A percentile compares a stretch with the other conserved stretches of the same genome.
Conservation (phyloP, 495 filamentous ascomycete genomes). For the Xylaria venustula region DNA sequence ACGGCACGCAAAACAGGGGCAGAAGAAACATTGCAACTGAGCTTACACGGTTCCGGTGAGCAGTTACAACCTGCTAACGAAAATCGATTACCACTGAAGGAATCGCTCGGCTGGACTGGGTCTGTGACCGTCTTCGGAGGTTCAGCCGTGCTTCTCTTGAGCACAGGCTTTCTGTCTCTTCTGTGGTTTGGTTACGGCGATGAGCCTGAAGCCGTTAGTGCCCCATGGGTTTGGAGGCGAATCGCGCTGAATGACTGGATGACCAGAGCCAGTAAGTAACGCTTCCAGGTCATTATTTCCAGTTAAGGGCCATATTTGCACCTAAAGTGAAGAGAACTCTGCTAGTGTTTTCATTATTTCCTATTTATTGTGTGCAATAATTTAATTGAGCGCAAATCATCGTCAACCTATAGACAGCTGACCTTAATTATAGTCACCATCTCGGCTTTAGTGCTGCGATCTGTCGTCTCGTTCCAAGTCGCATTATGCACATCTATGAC, state of each 20-base stretch:
- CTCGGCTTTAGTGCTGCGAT: not conserved
- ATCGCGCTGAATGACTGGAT: not conserved
- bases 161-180: conserved; percentile 13
- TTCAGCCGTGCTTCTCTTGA: conserved; percentile 16
- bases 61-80: not conserved
- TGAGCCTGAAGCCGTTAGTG: not conserved
- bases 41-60: not conserved
- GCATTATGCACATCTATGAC: conserved; percentile 5
- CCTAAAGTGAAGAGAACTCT: too few species aligned
- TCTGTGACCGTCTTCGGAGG: not conserved
- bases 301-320: too few species aligned
- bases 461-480: not conserved
- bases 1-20: not conserved
- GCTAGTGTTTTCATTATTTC: too few species aligned
- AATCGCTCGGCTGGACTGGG: conserved; percentile 1
- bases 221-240: not conserved
- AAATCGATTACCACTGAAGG: not conserved
- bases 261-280: not conserved
- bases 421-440: not conserved
- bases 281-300: too few species aligned
- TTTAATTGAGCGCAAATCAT: not conserved
- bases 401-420: not conserved
- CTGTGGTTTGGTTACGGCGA: conserved; percentile 3
- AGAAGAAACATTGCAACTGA: not conserved
- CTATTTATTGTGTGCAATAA: too few species aligned